phyloP scores from a whole-genome alignment of 371 early-diverging fungal species.

The Parasitella parasitica region DNA sequence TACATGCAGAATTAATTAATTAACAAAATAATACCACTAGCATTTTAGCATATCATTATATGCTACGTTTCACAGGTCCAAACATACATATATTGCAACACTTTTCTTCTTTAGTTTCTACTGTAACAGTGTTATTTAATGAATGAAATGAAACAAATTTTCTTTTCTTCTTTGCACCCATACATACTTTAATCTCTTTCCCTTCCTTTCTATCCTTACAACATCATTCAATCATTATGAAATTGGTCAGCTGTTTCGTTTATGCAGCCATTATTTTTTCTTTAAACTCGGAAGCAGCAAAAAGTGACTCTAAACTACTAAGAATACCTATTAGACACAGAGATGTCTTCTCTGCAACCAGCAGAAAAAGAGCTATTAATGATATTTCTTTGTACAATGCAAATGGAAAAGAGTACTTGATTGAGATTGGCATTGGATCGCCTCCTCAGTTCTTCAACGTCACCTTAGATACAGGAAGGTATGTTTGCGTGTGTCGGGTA shows the following conservation, averaged over 20 bases:
- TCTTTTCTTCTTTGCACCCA: not conserved
- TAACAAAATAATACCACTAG: too few species aligned
- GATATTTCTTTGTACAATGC: constrained; percentile 33
- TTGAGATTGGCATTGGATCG: constrained; percentile 39
- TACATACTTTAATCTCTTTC: not conserved
- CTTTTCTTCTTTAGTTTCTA: not conserved
- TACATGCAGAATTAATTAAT: not conserved
- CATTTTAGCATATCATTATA: not conserved
- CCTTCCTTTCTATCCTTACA: not conserved
- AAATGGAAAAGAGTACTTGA: constrained; percentile 38
- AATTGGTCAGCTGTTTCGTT: not conserved
- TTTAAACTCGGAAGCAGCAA: not conserved
- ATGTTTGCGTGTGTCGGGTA: not conserved
- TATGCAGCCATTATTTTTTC: not conserved
- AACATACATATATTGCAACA: not conserved
- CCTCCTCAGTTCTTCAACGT: constrained; percentile 45
- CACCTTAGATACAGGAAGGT: constrained; percentile 41
- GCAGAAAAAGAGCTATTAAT: constrained; percentile 13
- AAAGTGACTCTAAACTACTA: not conserved
- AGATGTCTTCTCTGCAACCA: not conserved
- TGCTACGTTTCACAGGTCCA: not conserved
- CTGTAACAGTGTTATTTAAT: not conserved
- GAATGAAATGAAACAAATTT: not conserved
- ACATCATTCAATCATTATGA: not conserved
- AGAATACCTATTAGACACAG: not conserved